Conservation (phyloP, 1,284 basidiomycete species). For the Cryptococcus amylolentus region DNA sequence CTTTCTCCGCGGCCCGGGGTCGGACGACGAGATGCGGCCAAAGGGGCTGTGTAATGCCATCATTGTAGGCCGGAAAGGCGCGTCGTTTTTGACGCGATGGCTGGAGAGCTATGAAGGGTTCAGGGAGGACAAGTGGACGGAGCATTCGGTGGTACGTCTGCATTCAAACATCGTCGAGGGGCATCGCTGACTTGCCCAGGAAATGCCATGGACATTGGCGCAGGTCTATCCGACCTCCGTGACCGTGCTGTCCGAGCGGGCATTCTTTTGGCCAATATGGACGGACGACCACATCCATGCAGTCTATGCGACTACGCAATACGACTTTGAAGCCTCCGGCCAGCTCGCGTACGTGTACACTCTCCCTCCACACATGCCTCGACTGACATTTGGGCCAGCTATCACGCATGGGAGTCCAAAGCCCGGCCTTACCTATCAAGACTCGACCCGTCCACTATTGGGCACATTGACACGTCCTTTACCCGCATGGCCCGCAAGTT, state of each 20-base stretch:
- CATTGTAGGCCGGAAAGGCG: constrained; percentile 43
- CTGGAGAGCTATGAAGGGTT: constrained; percentile 45
- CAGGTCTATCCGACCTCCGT: constrained; percentile 44
- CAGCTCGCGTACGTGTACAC: constrained; percentile 30
- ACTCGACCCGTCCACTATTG: constrained; percentile 31
- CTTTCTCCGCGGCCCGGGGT: constrained; percentile 15
- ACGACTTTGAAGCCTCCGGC: constrained; percentile 36
- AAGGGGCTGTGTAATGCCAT: constrained; percentile 52
- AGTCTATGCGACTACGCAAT: constrained; percentile 34
- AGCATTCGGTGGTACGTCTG: constrained; percentile 43
- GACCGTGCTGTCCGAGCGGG: constrained; percentile 48
- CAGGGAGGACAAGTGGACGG: constrained; percentile 41
- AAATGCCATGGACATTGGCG: constrained; percentile 43
- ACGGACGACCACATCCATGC: constrained; percentile 31
- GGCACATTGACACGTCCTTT: constrained; percentile 32
- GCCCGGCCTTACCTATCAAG: constrained; percentile 26
- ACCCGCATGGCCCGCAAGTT: constrained; percentile 35
- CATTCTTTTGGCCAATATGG: constrained; percentile 53
- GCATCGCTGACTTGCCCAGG: constrained; percentile 14
- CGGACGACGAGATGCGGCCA: constrained; percentile 37
- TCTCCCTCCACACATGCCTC: not conserved
- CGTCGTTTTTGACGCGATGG: constrained; percentile 45
- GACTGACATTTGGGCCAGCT: constrained; percentile 12
- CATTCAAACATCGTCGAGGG: not conserved
- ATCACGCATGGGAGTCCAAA: constrained; percentile 47